Evolutionary conservation across 345 rosid species (phyloP).

Genomic region (Salix brachista): DNA sequence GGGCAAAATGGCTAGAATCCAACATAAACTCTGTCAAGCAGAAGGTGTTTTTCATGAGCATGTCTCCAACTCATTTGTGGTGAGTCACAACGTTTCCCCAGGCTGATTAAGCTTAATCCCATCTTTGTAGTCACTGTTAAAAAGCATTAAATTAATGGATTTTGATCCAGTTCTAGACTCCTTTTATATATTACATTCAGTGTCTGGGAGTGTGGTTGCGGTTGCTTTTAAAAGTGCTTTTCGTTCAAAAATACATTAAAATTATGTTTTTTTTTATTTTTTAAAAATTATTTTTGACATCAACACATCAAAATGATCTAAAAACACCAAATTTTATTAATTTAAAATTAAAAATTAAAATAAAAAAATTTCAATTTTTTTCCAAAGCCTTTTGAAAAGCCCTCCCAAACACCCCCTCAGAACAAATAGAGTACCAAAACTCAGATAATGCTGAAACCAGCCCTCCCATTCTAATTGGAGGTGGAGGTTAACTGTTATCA

Average conservation of each 20-base stretch:
- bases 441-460: background rate
- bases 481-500: background rate
- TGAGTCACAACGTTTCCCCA: constrained; percentile 21
- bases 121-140: background rate
- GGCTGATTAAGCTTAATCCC: background rate
- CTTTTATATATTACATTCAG: background rate
- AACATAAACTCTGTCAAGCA: constrained; percentile 60
- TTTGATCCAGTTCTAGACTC: background rate
- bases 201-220: no score
- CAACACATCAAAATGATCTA: no score
- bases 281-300: no score
- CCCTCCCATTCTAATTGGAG: background rate
- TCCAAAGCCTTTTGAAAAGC: no score
- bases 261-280: no score
- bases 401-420: no score
- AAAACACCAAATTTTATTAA: no score
- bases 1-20: constrained; percentile 75
- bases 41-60: constrained; percentile 80
- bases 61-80: constrained; percentile 95
- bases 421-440: background rate
- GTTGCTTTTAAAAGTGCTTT: no score
- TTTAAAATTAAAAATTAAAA: no score
- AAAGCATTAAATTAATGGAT: background rate
- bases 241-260: no score
- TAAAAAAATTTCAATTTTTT: no score